A percentile compares a stretch with the other conserved stretches of the same genome.
Conservation (phyloP, 805 yeast species). For the Lachancea cidri region DNA sequence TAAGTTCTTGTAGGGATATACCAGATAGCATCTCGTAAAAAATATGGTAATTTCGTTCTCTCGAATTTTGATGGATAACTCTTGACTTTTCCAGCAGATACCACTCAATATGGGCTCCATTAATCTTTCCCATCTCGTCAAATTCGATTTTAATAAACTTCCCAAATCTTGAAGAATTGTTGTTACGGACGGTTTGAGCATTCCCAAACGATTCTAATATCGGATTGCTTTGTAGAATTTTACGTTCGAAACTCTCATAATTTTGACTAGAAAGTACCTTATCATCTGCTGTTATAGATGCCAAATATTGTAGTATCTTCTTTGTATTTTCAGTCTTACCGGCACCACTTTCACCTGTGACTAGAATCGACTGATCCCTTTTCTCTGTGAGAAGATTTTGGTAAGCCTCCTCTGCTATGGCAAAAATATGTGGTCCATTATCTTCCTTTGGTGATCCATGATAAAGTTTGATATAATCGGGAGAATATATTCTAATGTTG, state of each 20-base stretch:
- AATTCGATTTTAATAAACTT: conserved; percentile 89
- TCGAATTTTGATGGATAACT: conserved; percentile 65
- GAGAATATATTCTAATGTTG: conserved; percentile 63
- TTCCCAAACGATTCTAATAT: conserved; percentile 95
- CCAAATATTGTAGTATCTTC: conserved; percentile 85
- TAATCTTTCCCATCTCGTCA: conserved; percentile 53
- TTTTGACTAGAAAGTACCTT: conserved; percentile 11
- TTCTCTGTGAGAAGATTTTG: conserved; percentile 62
- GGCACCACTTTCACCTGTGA: conserved; percentile 99
- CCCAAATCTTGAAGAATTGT: conserved; percentile 95
- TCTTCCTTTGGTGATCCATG: conserved; percentile 43
- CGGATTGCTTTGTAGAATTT: conserved; percentile 90
- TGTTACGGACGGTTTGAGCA: conserved; percentile 89
- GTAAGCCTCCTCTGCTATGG: conserved; percentile 82
- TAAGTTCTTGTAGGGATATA: conserved; percentile 44
- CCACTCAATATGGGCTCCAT: conserved; percentile 93
- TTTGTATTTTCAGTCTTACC: conserved; percentile 98
- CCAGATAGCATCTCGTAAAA: conserved; percentile 85
- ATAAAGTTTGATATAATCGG: conserved; percentile 51
- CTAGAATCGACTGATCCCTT: conserved; percentile 83
- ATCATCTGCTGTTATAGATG: conserved; percentile 56
- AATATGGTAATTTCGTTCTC: conserved; percentile 89
- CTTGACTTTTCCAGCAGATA: conserved; percentile 90
- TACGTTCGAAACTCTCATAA: conserved; percentile 60
- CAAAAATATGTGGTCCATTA: conserved; percentile 82